Percentiles rank a stretch among this genome's conserved stretches.
These are phyloP conservation scores for Scedosporium dehoogii DNA, from an alignment of 2,329 filamentous ascomycete genomes.

Conservation along the genomic window DNA sequence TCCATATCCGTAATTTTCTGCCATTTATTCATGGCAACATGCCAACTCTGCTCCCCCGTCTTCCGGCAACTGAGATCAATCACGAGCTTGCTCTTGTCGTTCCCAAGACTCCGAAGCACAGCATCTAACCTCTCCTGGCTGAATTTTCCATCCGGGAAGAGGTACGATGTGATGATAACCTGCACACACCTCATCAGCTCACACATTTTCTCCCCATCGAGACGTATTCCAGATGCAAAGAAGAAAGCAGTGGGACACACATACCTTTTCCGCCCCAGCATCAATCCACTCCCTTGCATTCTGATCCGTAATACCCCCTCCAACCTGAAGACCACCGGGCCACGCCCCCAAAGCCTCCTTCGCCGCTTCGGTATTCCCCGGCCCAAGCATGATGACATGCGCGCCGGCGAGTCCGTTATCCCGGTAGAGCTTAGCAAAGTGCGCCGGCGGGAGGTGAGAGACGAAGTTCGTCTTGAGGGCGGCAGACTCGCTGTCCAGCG, in stretches of 20 bases:
- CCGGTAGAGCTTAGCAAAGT: constrained; percentile 77
- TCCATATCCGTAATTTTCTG: constrained; percentile 97
- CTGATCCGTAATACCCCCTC: constrained; percentile 80
- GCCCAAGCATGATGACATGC: constrained; percentile 94
- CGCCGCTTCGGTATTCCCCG: constrained; percentile 74
- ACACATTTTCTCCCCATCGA: neutral
- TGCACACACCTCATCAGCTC: constrained; percentile 29
- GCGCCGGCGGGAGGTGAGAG: constrained; percentile 67
- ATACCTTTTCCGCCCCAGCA: constrained; percentile 74
- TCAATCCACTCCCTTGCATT: constrained; percentile 85
- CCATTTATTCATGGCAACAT: constrained; percentile 99
- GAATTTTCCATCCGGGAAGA: constrained; percentile 80
- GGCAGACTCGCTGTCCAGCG: constrained; percentile 57
- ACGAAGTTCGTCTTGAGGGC: constrained; percentile 86
- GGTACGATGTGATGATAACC: constrained; percentile 94
- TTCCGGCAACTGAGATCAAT: constrained; percentile 89
- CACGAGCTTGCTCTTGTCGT: constrained; percentile 72
- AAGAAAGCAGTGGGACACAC: neutral
- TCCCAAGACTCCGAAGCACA: constrained; percentile 62
- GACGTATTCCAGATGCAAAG: constrained; percentile 24
- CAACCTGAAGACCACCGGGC: constrained; percentile 75
- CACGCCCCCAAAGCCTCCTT: constrained; percentile 67
- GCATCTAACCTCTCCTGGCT: constrained; percentile 65
- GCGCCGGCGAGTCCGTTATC: constrained; percentile 65
- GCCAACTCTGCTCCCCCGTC: constrained; percentile 65